Conservation (phyloP, 164 flowering plant genomes). For the Brasenia schreberi region DNA sequence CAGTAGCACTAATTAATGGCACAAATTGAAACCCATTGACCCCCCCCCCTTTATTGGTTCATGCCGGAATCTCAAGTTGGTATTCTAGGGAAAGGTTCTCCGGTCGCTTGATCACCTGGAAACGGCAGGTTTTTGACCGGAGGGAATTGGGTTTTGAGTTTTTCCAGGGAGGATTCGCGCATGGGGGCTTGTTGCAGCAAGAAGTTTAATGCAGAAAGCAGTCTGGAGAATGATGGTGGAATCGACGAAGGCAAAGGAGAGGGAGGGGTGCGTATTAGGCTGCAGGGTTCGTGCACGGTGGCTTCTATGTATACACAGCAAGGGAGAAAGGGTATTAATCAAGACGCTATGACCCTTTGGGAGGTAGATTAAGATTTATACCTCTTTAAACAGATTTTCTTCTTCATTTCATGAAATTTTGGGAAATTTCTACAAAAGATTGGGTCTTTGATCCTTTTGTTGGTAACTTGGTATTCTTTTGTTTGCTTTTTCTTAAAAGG, state of each 20-base stretch:
- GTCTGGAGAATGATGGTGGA: slow-evolving; percentile 8
- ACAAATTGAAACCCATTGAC: neutral
- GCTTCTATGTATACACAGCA: slow-evolving; percentile 51
- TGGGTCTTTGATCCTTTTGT: neutral
- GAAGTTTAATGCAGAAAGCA: neutral
- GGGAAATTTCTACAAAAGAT: neutral
- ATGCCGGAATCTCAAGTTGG: neutral
- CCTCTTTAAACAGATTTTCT: no score
- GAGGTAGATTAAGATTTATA: slow-evolving; percentile 33
- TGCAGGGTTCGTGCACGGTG: slow-evolving; percentile 33
- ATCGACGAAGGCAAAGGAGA: slow-evolving; percentile 14
- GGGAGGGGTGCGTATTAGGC: slow-evolving; percentile 32
- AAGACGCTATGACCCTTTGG: slow-evolving; percentile 88
- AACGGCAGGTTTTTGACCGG: neutral
- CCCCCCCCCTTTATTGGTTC: neutral
- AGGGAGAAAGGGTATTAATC: slow-evolving; percentile 76
- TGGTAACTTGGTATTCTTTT: neutral
- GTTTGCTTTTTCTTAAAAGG: slow-evolving; percentile 16
- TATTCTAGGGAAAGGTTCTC: neutral
- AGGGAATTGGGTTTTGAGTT: neutral
- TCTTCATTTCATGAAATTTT: neutral
- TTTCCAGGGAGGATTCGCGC: neutral
- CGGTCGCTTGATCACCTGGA: neutral
- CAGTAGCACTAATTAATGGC: neutral
- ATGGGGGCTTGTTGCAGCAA: slow-evolving; percentile 64